Conservation (phyloP, 179 eudicot genomes). For the Spergularia azorica region DNA sequence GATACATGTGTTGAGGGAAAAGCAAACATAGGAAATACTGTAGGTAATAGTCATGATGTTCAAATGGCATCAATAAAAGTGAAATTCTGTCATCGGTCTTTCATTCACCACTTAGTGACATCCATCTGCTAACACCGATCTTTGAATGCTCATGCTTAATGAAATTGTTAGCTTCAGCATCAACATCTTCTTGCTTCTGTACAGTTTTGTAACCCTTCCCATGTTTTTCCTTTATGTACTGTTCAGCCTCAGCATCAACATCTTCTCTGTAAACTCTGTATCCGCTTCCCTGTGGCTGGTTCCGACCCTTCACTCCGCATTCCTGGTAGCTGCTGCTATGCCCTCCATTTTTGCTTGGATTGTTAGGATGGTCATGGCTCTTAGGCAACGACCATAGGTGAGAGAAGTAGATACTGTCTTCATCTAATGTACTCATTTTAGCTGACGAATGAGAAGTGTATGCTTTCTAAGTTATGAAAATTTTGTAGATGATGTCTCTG, state of each 20-base stretch:
- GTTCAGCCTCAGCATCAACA: slow-evolving; percentile 13
- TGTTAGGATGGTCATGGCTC: slow-evolving; percentile 15
- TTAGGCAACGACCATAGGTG: slow-evolving; percentile 28
- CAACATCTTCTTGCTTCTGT: slow-evolving; percentile 30
- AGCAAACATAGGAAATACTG: neutral
- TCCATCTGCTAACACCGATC: slow-evolving; percentile 29
- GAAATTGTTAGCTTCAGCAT: slow-evolving; percentile 41
- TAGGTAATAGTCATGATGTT: neutral
- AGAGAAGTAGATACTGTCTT: slow-evolving; percentile 31
- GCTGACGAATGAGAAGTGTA: no score
- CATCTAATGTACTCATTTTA: slow-evolving; percentile 19
- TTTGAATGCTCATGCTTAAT: slow-evolving; percentile 33
- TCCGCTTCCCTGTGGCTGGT: neutral
- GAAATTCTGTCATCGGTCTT: neutral
- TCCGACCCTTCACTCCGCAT: neutral
- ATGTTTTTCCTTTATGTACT: slow-evolving; percentile 20
- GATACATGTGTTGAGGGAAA: neutral
- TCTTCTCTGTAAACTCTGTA: neutral
- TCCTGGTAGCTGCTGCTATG: neutral
- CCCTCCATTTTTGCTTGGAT: neutral
- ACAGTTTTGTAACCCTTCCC: slow-evolving; percentile 5
- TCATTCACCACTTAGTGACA: slow-evolving; percentile 6
- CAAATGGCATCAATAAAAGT: neutral
- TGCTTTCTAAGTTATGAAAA: neutral
- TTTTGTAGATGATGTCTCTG: neutral